Percentiles rank a stretch among this genome's conserved stretches.
Evolutionary conservation across 805 yeast species (phyloP).

Genomic region (Schizosaccharomyces pombe): DNA sequence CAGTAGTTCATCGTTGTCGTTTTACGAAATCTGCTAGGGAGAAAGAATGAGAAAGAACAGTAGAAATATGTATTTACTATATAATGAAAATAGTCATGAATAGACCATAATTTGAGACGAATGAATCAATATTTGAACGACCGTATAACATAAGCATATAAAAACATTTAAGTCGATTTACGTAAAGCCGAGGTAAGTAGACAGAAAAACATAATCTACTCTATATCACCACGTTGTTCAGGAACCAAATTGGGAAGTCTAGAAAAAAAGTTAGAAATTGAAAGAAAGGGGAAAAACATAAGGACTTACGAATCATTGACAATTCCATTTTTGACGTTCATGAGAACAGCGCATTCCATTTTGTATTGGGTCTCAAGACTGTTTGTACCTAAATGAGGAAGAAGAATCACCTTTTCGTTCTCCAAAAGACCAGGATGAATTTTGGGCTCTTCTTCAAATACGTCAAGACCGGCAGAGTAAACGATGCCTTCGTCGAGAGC

Average conservation of each 20-base stretch:
- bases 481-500: slow-evolving; percentile 32
- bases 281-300: slow-evolving; percentile 24
- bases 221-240: neutral
- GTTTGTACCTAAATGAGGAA: slow-evolving; percentile 82
- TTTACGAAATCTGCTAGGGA: no score
- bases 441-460: slow-evolving; percentile 39
- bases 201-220: no score
- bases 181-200: no score
- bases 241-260: neutral
- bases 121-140: no score
- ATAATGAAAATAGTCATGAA: no score
- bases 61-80: no score
- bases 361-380: slow-evolving; percentile 46
- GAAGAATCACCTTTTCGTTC: slow-evolving; percentile 31
- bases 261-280: neutral
- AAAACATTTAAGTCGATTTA: no score
- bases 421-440: slow-evolving; percentile 29
- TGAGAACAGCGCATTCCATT: slow-evolving; percentile 63
- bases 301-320: slow-evolving; percentile 28
- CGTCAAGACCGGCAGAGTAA: slow-evolving; percentile 37
- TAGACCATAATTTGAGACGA: no score
- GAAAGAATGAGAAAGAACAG: no score
- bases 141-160: no score
- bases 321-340: slow-evolving; percentile 37
- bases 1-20: no score